Base-by-base conservation (phyloP, 768 basidiomycete genomes). In the Lactifluus hygrophoroides region DNA sequence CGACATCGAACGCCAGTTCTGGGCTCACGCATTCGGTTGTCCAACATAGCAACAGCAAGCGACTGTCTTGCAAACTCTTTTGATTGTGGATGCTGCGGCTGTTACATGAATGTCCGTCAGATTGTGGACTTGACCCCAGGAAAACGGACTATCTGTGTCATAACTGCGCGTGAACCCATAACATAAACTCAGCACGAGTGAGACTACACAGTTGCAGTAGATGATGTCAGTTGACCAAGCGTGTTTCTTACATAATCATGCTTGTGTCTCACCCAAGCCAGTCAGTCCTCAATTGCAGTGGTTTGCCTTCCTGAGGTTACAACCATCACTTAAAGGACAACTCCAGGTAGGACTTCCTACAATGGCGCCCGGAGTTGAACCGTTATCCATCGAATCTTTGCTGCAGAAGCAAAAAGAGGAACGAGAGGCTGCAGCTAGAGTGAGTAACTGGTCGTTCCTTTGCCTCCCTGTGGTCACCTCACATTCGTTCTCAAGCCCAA, bases 351-450 rank as follows among this genome's bases (percentile, higher is more conserved):
- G 50, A 30, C 55, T 10, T 17, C 51, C 61, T 50, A 66, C 68
- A 70, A 84, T 85, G 77, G 67, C 78, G 64, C 66, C 71, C 19
- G 75, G 72, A 61, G 62, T 80, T 45, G 82, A 86, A 68, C 94
- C 94, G 0, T 75, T 96, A 40, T 95, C 93, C 5, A 94, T 97
- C 60, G 92, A 96, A 68, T 77, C 81, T 37, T 74, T 97, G 59
- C 76, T 98, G 25, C 83, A 88, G 65, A 89, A 86, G 73, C 95
- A 98, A 73, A 85, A 82, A 65, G 82, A 77, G 37, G 94, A 95
- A 69, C 92, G 87, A 66, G 93, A 96, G 60, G 89, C 88, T 1
- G 89, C 92, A 49, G 76, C 93, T 50, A 96, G 92, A 80, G 94
- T 91, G 57, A 30, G 70, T 69, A n/a, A 37, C 38, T 25, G 32